A percentile compares a stretch with the other conserved stretches of the same genome.
Conservation (phyloP, 225 moss, liverwort and hornwort genomes). For the Thuidium tamariscinum region DNA sequence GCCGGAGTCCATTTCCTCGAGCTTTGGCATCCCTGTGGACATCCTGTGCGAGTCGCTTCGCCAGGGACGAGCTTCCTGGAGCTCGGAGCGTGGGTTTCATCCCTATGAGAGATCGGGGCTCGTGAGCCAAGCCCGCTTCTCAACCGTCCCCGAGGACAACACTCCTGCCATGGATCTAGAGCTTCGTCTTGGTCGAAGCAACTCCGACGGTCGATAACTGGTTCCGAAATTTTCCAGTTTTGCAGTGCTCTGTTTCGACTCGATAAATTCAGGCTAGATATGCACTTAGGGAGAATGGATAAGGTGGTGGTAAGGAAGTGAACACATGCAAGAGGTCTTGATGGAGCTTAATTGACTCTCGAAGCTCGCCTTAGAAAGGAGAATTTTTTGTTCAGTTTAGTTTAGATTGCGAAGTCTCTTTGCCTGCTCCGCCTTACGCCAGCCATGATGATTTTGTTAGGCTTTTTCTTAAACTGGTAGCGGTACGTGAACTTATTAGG, state of each 20-base stretch:
- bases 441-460: background rate
- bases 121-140: background rate
- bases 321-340: constrained; percentile 8
- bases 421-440: background rate
- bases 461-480: background rate
- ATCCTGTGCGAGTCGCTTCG: background rate
- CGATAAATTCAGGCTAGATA: background rate
- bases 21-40: background rate
- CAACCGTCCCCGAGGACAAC: background rate
- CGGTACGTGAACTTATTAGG: background rate
- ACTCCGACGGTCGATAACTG: background rate
- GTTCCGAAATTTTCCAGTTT: background rate
- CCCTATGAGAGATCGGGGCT: background rate
- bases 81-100: background rate
- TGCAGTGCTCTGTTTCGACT: background rate
- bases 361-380: background rate
- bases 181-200: constrained; percentile 26
- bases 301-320: constrained; percentile 4
- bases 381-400: background rate
- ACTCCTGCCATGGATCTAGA: constrained; percentile 17
- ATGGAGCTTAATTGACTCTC: background rate
- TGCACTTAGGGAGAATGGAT: background rate
- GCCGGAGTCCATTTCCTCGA: constrained; percentile 16
- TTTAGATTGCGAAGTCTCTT: background rate
- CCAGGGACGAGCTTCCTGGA: background rate